These are phyloP conservation scores for Chernovozyma sophiae-reginae DNA, from an alignment of 1,139 yeast genomes.

Conservation along the genomic window DNA sequence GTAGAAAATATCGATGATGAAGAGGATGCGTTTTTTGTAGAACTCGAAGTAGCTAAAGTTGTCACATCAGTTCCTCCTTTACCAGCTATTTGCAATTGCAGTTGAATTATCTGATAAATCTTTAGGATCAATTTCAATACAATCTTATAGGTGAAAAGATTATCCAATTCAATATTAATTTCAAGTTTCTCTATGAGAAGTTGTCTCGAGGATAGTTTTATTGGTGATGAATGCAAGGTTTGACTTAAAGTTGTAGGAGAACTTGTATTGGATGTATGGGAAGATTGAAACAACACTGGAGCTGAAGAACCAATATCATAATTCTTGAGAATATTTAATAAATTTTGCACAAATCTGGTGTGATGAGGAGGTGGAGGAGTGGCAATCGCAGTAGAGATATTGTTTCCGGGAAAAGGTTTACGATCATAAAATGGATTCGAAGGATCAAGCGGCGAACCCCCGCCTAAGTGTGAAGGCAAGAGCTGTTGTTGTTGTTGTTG, in stretches of 20 bases:
- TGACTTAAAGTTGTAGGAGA: constrained; percentile 5
- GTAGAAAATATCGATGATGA: constrained; percentile 35
- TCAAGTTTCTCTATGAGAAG: constrained; percentile 44
- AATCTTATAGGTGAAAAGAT: constrained; percentile 37
- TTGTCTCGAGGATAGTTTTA: constrained; percentile 39
- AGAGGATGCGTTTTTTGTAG: constrained; percentile 2
- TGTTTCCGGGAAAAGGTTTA: constrained; percentile 5
- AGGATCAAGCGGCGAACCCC: constrained; percentile 4
- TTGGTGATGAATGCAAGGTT: constrained; percentile 28
- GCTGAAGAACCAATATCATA: constrained; percentile 33
- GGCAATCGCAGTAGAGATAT: neutral
- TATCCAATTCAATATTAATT: constrained; percentile 40
- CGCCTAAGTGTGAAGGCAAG: neutral
- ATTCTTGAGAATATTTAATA: constrained; percentile 33
- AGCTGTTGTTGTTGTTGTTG: neutral
- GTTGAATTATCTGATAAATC: constrained; percentile 23
- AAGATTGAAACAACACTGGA: constrained; percentile 7
- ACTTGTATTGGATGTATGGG: constrained; percentile 6
- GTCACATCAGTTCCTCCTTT: neutral
- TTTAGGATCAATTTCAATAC: constrained; percentile 28
- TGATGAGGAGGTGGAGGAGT: constrained; percentile 25
- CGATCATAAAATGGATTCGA: constrained; percentile 5
- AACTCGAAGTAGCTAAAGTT: neutral
- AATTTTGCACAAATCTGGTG: constrained; percentile 32
- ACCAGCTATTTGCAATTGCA: constrained; percentile 11